phyloP scores from a whole-genome alignment of 345 rosid genomes.

The Brassica incana region DNA sequence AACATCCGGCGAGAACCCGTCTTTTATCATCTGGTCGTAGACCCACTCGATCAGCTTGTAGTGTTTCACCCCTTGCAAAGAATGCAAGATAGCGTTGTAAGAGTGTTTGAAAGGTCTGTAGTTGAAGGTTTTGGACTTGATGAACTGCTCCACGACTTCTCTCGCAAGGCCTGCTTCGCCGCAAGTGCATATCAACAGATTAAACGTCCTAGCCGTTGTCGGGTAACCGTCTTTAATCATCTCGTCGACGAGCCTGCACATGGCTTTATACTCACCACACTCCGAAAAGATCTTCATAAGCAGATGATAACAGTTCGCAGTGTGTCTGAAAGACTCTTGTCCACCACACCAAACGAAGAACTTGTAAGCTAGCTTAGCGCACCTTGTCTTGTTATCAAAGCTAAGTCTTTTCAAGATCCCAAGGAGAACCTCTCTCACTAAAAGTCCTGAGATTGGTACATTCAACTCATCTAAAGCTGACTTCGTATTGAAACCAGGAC shows the following conservation, averaged over 20 bases:
- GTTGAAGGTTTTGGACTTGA: conserved; percentile 71
- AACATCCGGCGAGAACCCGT: conserved; percentile 60
- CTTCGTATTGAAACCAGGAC: conserved; percentile 66
- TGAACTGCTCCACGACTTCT: conserved; percentile 73
- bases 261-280: conserved; percentile 78
- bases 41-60: conserved; percentile 93
- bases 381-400: conserved; percentile 54
- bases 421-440: conserved; percentile 78
- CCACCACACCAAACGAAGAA: conserved; percentile 77
- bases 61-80: conserved; percentile 53
- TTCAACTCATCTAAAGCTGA: conserved; percentile 54
- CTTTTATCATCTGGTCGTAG: conserved; percentile 66
- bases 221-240: conserved; percentile 78
- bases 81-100: conserved; percentile 69
- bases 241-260: conserved; percentile 86
- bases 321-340: conserved; percentile 60
- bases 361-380: conserved; percentile 72
- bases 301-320: conserved; percentile 57
- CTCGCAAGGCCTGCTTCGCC: conserved; percentile 73
- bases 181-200: conserved; percentile 73
- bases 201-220: conserved; percentile 75
- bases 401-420: conserved; percentile 54
- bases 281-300: conserved; percentile 83
- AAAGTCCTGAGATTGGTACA: conserved; percentile 64
- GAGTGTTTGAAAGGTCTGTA: conserved; percentile 80